Evolutionary conservation across 2,329 filamentous ascomycete genomes (phyloP), one percentile per base, ranked within the genome.

Genomic region (Tolypocladium tropicale): DNA sequence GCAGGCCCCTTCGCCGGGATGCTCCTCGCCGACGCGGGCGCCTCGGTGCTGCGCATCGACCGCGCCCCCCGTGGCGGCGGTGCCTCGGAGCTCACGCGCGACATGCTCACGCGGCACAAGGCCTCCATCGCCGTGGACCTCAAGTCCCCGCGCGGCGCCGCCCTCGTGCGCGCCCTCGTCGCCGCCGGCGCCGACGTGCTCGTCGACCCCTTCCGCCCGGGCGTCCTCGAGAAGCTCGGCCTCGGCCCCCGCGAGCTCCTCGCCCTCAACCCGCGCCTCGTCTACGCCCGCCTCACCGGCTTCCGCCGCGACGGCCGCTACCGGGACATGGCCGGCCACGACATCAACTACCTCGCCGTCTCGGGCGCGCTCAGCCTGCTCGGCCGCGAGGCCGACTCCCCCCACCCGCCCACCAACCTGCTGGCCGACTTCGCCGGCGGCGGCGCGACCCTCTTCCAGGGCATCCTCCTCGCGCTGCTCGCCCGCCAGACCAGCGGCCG

Each of bases 281-380:
- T 97, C 55, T 84, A 95, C 56, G 90, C 82, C 9, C 85, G 93
- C 43, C 87, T 97, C 81, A 94, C 91, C 2, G 93, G 93, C 0
- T 97, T 96, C 71, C 80, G 93, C 14, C 79, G 92, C 41, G 90
- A 95, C 72, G 93, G 92, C 0, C 86, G 84, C 64, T 97, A 96
- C 72, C 82, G 81, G 52, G 74, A 80, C 65, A 96, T 96, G 92
- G 91, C 92, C 0, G 92, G 92, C 49, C 92, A 96, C 68, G 92
- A 96, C 69, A 96, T 96, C 70, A 96, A 97, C 68, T 97, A 97
- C 72, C 86, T 97, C 46, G 90, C 92, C 52, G 89, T 96, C 0
- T 88, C 87, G 0, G 93, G 93, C 0, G 86, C 88, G 1, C 73
- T 97, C 32, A 79, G 80, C 0, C 77, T 96, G 72, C 80, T 97